Evolutionary conservation across 2,329 filamentous ascomycete genomes (phyloP), one percentile per base, ranked within the genome.

Genomic region (Clonostachys sp.): DNA sequence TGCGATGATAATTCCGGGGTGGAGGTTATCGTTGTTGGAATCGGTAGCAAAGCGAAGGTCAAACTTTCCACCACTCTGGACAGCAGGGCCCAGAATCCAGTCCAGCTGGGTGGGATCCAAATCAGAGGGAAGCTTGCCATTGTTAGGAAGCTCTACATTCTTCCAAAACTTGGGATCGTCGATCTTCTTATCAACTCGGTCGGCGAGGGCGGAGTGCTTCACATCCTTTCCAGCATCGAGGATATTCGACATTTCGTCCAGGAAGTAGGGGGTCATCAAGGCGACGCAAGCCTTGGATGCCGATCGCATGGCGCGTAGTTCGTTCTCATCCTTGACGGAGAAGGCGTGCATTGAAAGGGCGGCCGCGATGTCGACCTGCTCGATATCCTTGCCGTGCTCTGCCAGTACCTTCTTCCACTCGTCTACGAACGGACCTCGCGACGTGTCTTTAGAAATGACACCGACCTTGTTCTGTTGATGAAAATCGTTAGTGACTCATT

Each of bases 221-320:
- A 97, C 90, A 64, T 96, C 96, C 75, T 96, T 96, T 67, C 97
- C 95, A 56, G 91, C 87, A 61, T 99, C 94, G 50, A 99, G 82
- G 45, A 97, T 87, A 57, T 88, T 87, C 45, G 92, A 96, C 91
- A 99, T 97, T 65, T 96, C 91, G 62, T 99, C 94, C 55, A 99
- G 85, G 65, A 97, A 97, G 68, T 94, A 99, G 50, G 92, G 90
- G 45, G 90, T 90, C 85, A 97, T 95, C 50, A 97, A 75, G 49
- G 91, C 91, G 55, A 95, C 92, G 57, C 91, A 96, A 42, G 94
- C 92, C 62, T 94, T 88, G 47, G 94, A 94, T 5, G 92, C 91
- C 56, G 92, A 95, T 61, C 95, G 86, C 79, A 99, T 96, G 12
- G 89, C 86, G 55, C 92, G 89, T 55, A 99, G 76, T 69, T 99